Percentiles rank a stretch among this genome's conserved stretches.
These are phyloP conservation scores for Cryptosporidium sp. DNA, from an alignment of 169 alveolate species.

Conservation along the genomic window DNA sequence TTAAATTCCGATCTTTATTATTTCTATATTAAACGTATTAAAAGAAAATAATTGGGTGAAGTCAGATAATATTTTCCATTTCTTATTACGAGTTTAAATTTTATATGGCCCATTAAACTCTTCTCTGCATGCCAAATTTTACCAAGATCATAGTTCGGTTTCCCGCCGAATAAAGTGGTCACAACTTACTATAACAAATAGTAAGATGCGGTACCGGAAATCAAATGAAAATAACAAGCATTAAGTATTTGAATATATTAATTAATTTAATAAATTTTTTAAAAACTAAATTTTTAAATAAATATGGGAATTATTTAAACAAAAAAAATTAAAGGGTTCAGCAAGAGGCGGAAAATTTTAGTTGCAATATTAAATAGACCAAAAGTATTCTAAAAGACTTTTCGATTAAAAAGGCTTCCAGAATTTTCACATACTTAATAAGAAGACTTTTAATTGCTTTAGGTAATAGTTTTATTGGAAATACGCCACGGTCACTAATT, in stretches of 20 bases:
- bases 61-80: neutral
- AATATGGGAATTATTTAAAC: no score
- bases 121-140: neutral
- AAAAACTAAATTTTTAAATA: no score
- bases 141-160: neutral
- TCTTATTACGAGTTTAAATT: no score
- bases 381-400: neutral
- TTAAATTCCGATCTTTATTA: no score
- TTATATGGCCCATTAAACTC: neutral
- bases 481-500: neutral
- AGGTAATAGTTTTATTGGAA: neutral
- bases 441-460: no score
- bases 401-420: no score
- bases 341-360: neutral
- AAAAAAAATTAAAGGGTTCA: neutral
- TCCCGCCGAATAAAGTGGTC: neutral
- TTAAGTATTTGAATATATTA: no score
- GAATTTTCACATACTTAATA: no score
- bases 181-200: neutral
- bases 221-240: no score
- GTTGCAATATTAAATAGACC: neutral
- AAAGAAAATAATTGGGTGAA: no score
- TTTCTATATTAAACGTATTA: no score
- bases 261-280: no score
- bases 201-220: neutral